Base-by-base conservation (phyloP, 2,329 filamentous ascomycete species). In the Leptosphaerulina australis region DNA sequence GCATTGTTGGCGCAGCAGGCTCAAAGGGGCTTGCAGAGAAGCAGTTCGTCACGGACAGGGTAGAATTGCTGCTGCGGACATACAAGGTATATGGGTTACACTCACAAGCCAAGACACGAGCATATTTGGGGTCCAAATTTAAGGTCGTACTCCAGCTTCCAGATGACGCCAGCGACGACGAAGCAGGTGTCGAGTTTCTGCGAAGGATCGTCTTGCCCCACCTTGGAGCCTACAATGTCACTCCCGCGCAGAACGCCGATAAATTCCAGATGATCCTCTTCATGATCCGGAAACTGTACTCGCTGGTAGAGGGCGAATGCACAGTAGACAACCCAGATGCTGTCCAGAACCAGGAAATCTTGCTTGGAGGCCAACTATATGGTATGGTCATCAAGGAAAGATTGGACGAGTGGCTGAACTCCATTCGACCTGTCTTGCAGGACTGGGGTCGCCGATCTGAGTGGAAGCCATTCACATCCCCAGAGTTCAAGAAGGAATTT, bases 251-350 rank as follows among this genome's bases (percentile, higher is more conserved):
- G 73, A 88, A 97, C 65, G 81, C 81, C 34, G 91, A 97, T 79
- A 99, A 99, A 75, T 97, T 96, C 77, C 88, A 88, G 62, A 86
- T 96, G 83, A 78, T 97, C 34, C 79, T 97, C 33, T 95, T 97
- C 76, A 97, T 97, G 92, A 89, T 92, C 64, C 83, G 93, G 58
- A 99, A 99, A 74, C 83, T 99, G 24, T 99, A 99, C 68, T 85
- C 92, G 11, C 80, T 99, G 38, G 93, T 94, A 7, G 91, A 92
- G 53, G 92, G 93, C 47, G 93, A 97, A 58, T 97, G 93, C 71
- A 83, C 91, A 4, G 85, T 92, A 4, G 94, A 99, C 77, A 97
- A 99, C 68, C 93, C 94, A 1, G 94, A 99, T 81, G 91, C 94
- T 9, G 88, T 97, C 14, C 92, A 96, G 66, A 96, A 95, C 73